phyloP scores from a whole-genome alignment of 805 yeast species.

The Kodamaea restingae region DNA sequence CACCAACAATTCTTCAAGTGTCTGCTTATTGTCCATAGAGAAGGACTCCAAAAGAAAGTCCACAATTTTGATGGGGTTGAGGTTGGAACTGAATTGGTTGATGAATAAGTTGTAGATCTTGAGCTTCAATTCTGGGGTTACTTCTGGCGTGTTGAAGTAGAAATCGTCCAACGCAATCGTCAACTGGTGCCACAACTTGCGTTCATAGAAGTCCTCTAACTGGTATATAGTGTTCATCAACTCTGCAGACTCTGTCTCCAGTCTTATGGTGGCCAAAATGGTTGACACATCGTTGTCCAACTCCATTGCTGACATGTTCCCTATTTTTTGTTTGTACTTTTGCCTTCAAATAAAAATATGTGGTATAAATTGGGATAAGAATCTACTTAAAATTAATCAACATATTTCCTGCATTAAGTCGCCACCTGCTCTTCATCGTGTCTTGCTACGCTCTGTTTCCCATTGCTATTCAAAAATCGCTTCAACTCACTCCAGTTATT shows the following conservation, averaged over 20 bases:
- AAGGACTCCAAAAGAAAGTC: slow-evolving; percentile 63
- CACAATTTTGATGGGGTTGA: slow-evolving; percentile 76
- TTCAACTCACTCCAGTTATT: slow-evolving; percentile 33
- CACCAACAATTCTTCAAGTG: slow-evolving; percentile 35
- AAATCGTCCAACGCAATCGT: slow-evolving; percentile 63
- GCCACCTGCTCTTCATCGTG: neutral
- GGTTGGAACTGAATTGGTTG: slow-evolving; percentile 57
- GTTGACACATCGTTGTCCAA: slow-evolving; percentile 39
- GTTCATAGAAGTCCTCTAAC: slow-evolving; percentile 80
- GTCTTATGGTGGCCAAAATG: slow-evolving; percentile 57
- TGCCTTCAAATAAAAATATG: slow-evolving; percentile 1
- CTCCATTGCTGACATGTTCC: slow-evolving; percentile 34
- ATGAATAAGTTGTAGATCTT: slow-evolving; percentile 72
- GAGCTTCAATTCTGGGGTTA: slow-evolving; percentile 52
- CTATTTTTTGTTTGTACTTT: slow-evolving; percentile 1
- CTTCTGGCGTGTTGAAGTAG: slow-evolving; percentile 33
- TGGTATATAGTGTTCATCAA: slow-evolving; percentile 57
- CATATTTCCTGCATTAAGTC: neutral
- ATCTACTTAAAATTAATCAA: too few species aligned
- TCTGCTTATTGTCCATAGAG: slow-evolving; percentile 17
- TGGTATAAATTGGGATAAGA: too few species aligned
- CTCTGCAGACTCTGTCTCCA: slow-evolving; percentile 57
- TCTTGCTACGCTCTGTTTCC: neutral
- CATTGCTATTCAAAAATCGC: slow-evolving; percentile 9
- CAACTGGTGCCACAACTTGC: slow-evolving; percentile 94